Conservation (phyloP, 2,329 filamentous ascomycete genomes). For the Colletotrichum cuscutae region DNA sequence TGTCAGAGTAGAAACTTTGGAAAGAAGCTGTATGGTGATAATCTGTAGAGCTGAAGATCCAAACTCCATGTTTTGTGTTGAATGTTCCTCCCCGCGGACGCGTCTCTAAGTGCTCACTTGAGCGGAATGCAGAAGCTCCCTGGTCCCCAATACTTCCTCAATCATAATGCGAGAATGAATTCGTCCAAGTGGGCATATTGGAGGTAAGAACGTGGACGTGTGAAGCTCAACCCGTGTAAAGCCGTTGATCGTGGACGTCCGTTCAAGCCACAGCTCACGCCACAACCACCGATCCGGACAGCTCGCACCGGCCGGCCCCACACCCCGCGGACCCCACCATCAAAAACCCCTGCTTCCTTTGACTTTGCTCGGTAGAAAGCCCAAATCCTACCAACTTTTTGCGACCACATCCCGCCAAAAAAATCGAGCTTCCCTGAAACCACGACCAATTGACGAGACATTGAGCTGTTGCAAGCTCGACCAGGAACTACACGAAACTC, state of each 20-base stretch:
- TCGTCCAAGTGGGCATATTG: not conserved
- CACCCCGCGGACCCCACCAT: constrained; percentile 34
- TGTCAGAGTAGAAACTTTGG: no score
- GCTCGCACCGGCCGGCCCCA: constrained; percentile 29
- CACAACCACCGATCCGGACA: constrained; percentile 30
- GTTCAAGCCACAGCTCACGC: not conserved
- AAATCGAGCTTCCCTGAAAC: not conserved
- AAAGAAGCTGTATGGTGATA: no score
- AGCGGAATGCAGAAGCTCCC: no score
- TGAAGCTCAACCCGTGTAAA: not conserved
- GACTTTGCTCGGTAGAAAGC: constrained; percentile 17
- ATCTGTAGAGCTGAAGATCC: no score
- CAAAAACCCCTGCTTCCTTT: constrained; percentile 26
- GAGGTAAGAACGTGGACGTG: not conserved
- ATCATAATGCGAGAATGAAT: no score
- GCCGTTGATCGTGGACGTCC: not conserved
- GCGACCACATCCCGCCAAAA: constrained; percentile 13
- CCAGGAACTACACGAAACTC: not conserved
- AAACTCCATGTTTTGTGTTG: no score
- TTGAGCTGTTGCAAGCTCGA: not conserved
- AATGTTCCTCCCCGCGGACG: no score
- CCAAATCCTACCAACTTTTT: constrained; percentile 27
- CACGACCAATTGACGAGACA: not conserved
- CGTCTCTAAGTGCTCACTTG: no score
- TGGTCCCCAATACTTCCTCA: no score